Base-by-base conservation (phyloP, 305 asterid species). In the Euphrasia arctica region DNA sequence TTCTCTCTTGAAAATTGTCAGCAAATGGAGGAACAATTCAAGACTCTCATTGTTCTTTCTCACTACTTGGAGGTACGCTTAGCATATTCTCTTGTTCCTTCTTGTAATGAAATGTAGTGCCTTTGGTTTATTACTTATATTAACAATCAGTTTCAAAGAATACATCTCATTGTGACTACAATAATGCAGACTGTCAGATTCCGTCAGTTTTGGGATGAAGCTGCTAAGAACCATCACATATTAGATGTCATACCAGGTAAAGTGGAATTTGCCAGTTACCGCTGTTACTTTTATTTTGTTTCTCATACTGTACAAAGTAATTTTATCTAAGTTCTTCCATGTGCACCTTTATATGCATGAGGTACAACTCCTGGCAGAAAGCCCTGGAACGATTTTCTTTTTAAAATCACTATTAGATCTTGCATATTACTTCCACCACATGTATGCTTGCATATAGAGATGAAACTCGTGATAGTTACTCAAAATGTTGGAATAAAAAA, bases 11-110 rank as follows among this genome's bases (percentile, higher is more conserved):
- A 6, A 27, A 51, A 18, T 15, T 51, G 4, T 7, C 57, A 51
- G 98, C 97, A 89, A 89, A 83, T 87, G 92, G 97, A 89, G 81
- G 98, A 92, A 42, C 98, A 89, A 48, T 89, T 89, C 74, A 92
- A 89, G 88, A 87, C 95, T 8, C 88, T 92, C 62, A 85, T 85
- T 41, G 87, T 92, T 64, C 89, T 92, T 47, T 92, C 96, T 0
- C 89, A 89, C 89, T 87, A 77, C 75, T 78, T 91, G 85, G 98
- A 91, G 98, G 98, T 91, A 79, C 5, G 66, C 18, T 57, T 27
- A 2, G 41, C 51, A 25, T 4, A 25, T 41, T 10, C 27, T 41
- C 5, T 56, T 9, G 22, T 18, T 11, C 58, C 43, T 6, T 56
- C 45, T 58, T 58, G 28, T 15, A 3, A 9, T 66, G 64, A 51